Conservation (phyloP, 1,284 basidiomycete genomes). For the Phlebopus sp. region DNA sequence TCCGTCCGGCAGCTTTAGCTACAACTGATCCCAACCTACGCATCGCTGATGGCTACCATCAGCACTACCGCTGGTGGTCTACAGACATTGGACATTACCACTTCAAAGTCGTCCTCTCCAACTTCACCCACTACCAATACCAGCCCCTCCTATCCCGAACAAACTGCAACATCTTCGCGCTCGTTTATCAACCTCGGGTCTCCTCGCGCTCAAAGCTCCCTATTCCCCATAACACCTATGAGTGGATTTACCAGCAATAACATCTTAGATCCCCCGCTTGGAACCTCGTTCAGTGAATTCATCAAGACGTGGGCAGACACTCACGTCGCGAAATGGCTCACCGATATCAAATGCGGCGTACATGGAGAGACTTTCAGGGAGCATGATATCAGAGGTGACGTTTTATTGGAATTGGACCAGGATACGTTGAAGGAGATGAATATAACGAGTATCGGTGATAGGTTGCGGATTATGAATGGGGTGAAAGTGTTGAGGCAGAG, state of each 20-base stretch:
- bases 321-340: conserved; percentile 70
- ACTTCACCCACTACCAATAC: conserved; percentile 39
- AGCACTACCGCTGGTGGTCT: conserved; percentile 38
- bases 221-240: conserved; percentile 42
- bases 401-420: conserved; percentile 88
- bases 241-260: conserved; percentile 25
- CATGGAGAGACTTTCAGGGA: conserved; percentile 70
- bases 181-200: conserved; percentile 37
- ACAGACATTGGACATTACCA: conserved; percentile 36
- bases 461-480: conserved; percentile 80
- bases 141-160: conserved; percentile 12
- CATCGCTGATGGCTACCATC: conserved; percentile 39
- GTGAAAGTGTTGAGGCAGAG: conserved; percentile 74
- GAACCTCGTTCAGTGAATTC: conserved; percentile 57
- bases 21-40: background rate
- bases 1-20: background rate
- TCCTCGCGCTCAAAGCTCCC: conserved; percentile 37
- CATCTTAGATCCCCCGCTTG: conserved; percentile 56
- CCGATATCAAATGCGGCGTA: conserved; percentile 68
- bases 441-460: conserved; percentile 83
- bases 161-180: conserved; percentile 34
- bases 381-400: conserved; percentile 87
- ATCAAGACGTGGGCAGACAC: conserved; percentile 67
- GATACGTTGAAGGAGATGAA: conserved; percentile 85
- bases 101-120: conserved; percentile 48